A percentile compares a stretch with the other conserved stretches of the same genome.
These are phyloP conservation scores for Starmera quercuum DNA, from an alignment of 805 yeast species.

Conservation along the genomic window DNA sequence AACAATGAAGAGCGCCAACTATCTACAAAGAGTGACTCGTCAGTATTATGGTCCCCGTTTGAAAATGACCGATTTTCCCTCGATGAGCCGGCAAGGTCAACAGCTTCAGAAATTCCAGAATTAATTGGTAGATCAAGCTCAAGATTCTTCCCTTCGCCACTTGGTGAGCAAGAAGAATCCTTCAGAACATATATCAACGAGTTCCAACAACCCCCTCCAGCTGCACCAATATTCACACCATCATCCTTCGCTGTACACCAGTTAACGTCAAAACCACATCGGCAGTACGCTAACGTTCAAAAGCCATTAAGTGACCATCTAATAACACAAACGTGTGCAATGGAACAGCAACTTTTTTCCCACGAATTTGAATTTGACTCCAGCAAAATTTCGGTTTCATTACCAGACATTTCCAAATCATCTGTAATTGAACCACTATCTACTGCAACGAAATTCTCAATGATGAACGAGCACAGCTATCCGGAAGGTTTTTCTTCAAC, in stretches of 20 bases:
- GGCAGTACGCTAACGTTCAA: not conserved
- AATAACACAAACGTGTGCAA: not conserved
- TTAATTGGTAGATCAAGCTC: conserved; percentile 9
- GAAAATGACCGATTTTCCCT: conserved; percentile 13
- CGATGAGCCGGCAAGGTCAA: conserved; percentile 3
- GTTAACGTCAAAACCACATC: not conserved
- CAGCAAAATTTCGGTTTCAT: not conserved
- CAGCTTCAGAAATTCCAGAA: not conserved
- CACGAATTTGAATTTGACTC: not conserved
- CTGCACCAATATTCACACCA: not conserved
- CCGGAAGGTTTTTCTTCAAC: conserved; percentile 46
- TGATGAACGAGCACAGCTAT: conserved; percentile 12
- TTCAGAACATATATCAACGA: no score
- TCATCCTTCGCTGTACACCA: no score
- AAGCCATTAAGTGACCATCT: not conserved
- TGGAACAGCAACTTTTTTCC: not conserved
- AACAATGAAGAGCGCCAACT: conserved; percentile 16
- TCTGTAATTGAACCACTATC: not conserved
- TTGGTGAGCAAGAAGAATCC: conserved; percentile 8
- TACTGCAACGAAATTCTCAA: not conserved
- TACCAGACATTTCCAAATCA: not conserved
- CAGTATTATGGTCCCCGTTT: conserved; percentile 19
- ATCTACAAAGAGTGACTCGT: conserved; percentile 20
- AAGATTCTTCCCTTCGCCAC: conserved; percentile 19
- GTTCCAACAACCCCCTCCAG: not conserved